Conservation (phyloP, 306 rosid species). For the Begonia loranthoides region DNA sequence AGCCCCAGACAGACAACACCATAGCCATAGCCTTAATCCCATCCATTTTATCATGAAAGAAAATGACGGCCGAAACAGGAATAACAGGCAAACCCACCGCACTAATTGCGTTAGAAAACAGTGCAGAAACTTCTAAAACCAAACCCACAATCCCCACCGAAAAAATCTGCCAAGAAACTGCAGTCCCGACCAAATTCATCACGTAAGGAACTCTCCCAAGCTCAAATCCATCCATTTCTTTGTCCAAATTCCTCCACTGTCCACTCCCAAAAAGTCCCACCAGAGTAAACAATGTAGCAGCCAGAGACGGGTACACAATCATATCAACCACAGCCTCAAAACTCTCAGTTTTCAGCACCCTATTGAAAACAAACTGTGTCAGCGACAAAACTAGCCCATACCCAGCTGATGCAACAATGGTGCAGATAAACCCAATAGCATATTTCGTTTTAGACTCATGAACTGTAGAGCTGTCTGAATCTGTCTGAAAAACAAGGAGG, state of each 20-base stretch:
- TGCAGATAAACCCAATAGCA: constrained; percentile 29
- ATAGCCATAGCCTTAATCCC: constrained; percentile 29
- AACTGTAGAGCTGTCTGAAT: constrained; percentile 3
- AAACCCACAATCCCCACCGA: constrained; percentile 19
- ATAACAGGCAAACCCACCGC: constrained; percentile 23
- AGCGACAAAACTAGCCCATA: constrained; percentile 24
- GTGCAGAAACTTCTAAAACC: constrained; percentile 28
- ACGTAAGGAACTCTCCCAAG: constrained; percentile 26
- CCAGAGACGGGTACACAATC: constrained; percentile 12
- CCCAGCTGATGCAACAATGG: constrained; percentile 26
- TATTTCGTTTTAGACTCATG: constrained; percentile 19
- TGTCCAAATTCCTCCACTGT: constrained; percentile 22
- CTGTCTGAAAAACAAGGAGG: constrained; percentile 30
- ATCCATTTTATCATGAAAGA: constrained; percentile 27
- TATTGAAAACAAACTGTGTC: constrained; percentile 19
- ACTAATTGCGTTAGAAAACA: constrained; percentile 29
- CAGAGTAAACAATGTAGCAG: constrained; percentile 12
- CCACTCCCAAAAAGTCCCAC: constrained; percentile 30
- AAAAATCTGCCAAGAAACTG: constrained; percentile 17
- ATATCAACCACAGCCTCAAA: constrained; percentile 19
- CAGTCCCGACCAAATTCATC: constrained; percentile 21
- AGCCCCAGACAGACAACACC: constrained; percentile 34
- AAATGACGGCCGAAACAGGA: constrained; percentile 25
- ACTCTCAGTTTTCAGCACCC: constrained; percentile 14
- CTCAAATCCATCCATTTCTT: constrained; percentile 25